Percentiles rank a stretch among this genome's conserved stretches.
Conservation (phyloP, 2,329 filamentous ascomycete species). For the Talaromyces sp. region DNA sequence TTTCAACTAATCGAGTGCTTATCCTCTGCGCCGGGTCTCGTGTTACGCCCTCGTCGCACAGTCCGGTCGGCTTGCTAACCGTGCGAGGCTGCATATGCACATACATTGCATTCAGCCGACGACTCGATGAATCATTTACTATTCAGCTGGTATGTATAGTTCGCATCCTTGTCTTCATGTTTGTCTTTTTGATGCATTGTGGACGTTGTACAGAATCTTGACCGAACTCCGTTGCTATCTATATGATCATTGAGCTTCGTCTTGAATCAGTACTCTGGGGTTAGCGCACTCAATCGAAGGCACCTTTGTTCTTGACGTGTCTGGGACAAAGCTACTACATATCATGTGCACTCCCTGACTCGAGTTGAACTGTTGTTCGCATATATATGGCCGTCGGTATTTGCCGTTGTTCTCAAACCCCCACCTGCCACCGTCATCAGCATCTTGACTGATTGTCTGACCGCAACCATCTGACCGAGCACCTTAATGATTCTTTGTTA, state of each 20-base stretch:
- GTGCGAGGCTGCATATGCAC: constrained; percentile 8
- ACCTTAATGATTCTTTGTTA: not conserved
- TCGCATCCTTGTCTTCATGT: not conserved
- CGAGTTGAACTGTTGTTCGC: not conserved
- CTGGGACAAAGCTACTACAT: not conserved
- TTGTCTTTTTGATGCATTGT: not conserved
- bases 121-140: not conserved
- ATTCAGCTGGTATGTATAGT: not conserved
- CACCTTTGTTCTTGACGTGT: not conserved
- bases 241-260: not conserved
- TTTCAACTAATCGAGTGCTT: not conserved
- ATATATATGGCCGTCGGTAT: not conserved
- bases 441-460: constrained; percentile 3
- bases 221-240: not conserved
- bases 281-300: no score
- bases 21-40: not conserved
- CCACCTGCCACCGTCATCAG: not conserved
- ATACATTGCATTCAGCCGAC: not conserved
- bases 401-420: not conserved
- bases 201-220: not conserved
- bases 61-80: not conserved
- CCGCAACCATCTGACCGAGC: not conserved
- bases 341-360: not conserved
- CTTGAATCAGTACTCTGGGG: not conserved
- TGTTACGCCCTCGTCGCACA: not conserved